Percentiles rank a stretch among this genome's conserved stretches.
Evolutionary conservation across 129 eudicot species (phyloP).

Genomic region (Gnaphalium uliginosum): DNA sequence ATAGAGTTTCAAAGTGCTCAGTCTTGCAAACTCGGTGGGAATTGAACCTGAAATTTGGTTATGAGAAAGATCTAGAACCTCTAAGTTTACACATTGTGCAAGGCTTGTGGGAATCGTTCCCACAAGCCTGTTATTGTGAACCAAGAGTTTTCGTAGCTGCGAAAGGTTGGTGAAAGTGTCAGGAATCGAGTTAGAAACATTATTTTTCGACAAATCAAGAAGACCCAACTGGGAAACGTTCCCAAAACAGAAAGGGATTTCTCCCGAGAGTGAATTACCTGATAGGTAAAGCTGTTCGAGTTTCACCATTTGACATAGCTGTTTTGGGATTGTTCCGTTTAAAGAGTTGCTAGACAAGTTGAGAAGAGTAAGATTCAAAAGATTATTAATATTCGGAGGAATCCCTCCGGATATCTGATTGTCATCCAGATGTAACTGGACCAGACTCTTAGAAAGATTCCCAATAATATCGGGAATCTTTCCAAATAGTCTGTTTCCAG

Average conservation of each 20-base stretch:
- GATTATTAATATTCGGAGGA: constrained; percentile 64
- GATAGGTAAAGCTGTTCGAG: constrained; percentile 75
- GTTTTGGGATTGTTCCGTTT: constrained; percentile 56
- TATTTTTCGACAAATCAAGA: constrained; percentile 70
- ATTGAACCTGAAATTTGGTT: constrained; percentile 63
- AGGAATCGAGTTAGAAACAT: constrained; percentile 61
- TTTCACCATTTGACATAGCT: constrained; percentile 47
- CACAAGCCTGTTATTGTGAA: constrained; percentile 54
- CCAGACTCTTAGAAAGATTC: constrained; percentile 51
- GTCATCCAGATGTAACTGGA: constrained; percentile 64
- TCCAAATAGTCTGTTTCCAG: constrained; percentile 68
- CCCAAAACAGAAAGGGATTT: constrained; percentile 58
- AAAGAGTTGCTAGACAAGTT: constrained; percentile 64
- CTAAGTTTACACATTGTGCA: constrained; percentile 71
- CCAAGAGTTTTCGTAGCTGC: constrained; percentile 65
- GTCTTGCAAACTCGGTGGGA: constrained; percentile 70
- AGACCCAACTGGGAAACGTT: constrained; percentile 68
- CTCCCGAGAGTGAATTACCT: constrained; percentile 67
- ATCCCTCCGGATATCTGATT: constrained; percentile 65
- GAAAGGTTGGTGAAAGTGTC: constrained; percentile 63
- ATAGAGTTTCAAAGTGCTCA: constrained; percentile 74
- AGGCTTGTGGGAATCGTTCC: constrained; percentile 69
- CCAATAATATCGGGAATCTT: constrained; percentile 63
- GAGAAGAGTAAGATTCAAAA: constrained; percentile 70
- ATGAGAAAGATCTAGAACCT: constrained; percentile 75